These are phyloP conservation scores for Gonapodya sp. DNA, from an alignment of 192 early-diverging fungal genomes.

Conservation along the genomic window DNA sequence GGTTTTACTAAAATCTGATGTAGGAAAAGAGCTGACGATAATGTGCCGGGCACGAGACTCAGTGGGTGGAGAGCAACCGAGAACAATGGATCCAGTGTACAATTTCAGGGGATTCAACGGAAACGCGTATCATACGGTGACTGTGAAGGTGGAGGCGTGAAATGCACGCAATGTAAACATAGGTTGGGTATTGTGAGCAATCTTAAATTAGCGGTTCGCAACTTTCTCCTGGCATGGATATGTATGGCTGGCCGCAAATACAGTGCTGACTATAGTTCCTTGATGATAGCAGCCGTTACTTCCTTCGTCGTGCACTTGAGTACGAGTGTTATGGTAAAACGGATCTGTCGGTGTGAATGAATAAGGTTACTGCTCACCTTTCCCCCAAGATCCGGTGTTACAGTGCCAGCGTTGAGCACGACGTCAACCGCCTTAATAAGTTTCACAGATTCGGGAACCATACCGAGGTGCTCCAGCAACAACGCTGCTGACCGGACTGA, in stretches of 20 bases:
- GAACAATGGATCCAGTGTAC: not conserved
- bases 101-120: slow-evolving; percentile 1
- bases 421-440: slow-evolving; percentile 5
- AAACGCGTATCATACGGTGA: slow-evolving; percentile 2
- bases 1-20: not conserved
- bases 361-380: not conserved
- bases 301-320: slow-evolving; percentile 13
- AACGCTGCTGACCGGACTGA: slow-evolving; percentile 89
- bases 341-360: not conserved
- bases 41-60: not conserved
- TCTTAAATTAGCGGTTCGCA: too few relatives aligned
- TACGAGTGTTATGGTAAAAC: not conserved
- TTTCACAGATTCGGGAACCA: slow-evolving; percentile 12
- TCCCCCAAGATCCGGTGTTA: slow-evolving; percentile 16
- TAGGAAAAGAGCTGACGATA: not conserved
- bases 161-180: not conserved
- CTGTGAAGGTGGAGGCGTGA: not conserved
- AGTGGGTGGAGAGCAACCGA: not conserved
- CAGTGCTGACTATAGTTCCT: not conserved
- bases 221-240: too few relatives aligned
- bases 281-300: slow-evolving; percentile 14
- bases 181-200: too few relatives aligned
- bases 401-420: slow-evolving; percentile 2
- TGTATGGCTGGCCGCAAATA: too few relatives aligned
- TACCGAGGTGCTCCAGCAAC: slow-evolving; percentile 77